A percentile compares a stretch with the other conserved stretches of the same genome.
phyloP scores from a whole-genome alignment of 768 basidiomycete genomes.

The Lanmaoa pseudosensibilis region DNA sequence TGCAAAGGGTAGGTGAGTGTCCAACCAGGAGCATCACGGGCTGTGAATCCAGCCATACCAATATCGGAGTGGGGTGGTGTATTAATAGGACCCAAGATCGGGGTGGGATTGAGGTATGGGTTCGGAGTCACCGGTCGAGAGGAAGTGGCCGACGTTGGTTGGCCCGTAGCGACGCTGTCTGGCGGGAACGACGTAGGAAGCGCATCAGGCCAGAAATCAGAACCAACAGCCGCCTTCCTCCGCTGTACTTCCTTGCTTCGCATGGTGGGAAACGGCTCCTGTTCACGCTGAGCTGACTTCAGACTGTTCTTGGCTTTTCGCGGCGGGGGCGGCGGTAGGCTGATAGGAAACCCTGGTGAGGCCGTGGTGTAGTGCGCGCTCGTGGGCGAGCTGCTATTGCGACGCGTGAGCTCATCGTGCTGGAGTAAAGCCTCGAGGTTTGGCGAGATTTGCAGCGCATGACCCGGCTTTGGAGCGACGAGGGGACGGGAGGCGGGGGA shows the following conservation, averaged over 20 bases:
- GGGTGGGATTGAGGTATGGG: conserved; percentile 40
- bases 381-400: conserved; percentile 27
- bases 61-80: conserved; percentile 3
- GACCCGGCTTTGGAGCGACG: background rate
- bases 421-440: conserved; percentile 60
- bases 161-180: background rate
- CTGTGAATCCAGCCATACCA: conserved; percentile 14
- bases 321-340: conserved; percentile 38
- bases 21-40: background rate
- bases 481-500: conserved; percentile 11
- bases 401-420: conserved; percentile 52
- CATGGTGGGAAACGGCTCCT: conserved; percentile 11
- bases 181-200: conserved; percentile 3
- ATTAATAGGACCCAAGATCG: conserved; percentile 17
- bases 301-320: conserved; percentile 16
- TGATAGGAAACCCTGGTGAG: conserved; percentile 21
- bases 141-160: conserved; percentile 7
- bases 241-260: conserved; percentile 22
- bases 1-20: conserved; percentile 1
- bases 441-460: conserved; percentile 52
- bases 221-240: conserved; percentile 13
- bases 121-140: conserved; percentile 30
- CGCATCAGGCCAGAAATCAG: conserved; percentile 28
- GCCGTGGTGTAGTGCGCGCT: conserved; percentile 7
- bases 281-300: conserved; percentile 17